A percentile compares a stretch with the other conserved stretches of the same genome.
phyloP scores from a whole-genome alignment of 768 basidiomycete species.

The Lactarius indigo region DNA sequence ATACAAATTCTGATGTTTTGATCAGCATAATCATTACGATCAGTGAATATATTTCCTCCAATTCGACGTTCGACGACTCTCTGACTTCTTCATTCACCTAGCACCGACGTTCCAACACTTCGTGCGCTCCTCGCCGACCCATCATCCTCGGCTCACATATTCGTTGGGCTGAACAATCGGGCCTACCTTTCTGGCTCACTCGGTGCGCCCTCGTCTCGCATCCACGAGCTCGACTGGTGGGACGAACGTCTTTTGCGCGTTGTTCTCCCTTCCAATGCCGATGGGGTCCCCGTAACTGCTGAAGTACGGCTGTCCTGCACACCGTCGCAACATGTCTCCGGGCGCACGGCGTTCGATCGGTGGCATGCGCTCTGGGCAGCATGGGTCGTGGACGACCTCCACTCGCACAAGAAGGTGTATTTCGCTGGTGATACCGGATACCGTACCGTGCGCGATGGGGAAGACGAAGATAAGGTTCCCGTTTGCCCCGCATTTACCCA shows the following conservation, averaged over 20 bases:
- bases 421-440: constrained; percentile 75
- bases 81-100: constrained; percentile 5
- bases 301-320: constrained; percentile 53
- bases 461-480: constrained; percentile 49
- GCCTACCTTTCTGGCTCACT: constrained; percentile 32
- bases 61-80: background rate
- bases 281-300: constrained; percentile 15
- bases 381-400: constrained; percentile 58
- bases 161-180: constrained; percentile 45
- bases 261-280: constrained; percentile 27
- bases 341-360: constrained; percentile 46
- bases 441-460: constrained; percentile 43
- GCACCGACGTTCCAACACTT: constrained; percentile 37
- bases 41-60: constrained; percentile 28
- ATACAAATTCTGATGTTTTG: background rate
- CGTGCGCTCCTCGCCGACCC: constrained; percentile 29
- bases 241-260: constrained; percentile 32
- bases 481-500: constrained; percentile 71
- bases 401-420: constrained; percentile 46
- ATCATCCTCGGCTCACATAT: constrained; percentile 37
- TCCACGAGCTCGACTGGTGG: constrained; percentile 54
- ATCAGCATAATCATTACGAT: constrained; percentile 39
- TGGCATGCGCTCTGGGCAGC: constrained; percentile 62
- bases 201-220: constrained; percentile 32
- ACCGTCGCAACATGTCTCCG: constrained; percentile 63